phyloP scores from a whole-genome alignment of 441 rosid species.

The Dalechampia spathulata region DNA sequence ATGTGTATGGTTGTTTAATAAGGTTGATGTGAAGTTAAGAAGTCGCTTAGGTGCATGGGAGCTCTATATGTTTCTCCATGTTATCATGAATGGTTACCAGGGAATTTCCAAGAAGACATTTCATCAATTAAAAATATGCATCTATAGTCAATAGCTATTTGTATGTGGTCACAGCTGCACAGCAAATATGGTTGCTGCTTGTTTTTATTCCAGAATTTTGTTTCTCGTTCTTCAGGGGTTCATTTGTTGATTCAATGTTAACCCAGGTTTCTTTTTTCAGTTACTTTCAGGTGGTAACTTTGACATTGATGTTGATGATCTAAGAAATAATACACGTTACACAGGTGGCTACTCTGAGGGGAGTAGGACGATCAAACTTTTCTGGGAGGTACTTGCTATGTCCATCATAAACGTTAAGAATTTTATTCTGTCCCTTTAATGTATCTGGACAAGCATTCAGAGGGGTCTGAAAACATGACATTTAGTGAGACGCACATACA shows the following conservation, averaged over 20 bases:
- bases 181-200: background rate
- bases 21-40: too few relatives aligned
- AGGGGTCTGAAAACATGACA: background rate
- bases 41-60: too few relatives aligned
- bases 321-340: slow-evolving; percentile 73
- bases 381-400: slow-evolving; percentile 87
- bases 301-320: slow-evolving; percentile 90
- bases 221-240: slow-evolving; percentile 5
- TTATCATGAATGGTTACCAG: too few relatives aligned
- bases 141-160: too few relatives aligned
- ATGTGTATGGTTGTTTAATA: too few relatives aligned
- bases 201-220: slow-evolving; percentile 5
- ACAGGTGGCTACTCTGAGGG: slow-evolving; percentile 94
- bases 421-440: slow-evolving; percentile 8
- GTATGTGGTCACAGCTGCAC: background rate
- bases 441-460: too few relatives aligned
- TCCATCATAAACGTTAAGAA: slow-evolving; percentile 1
- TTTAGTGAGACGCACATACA: background rate
- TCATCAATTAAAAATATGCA: too few relatives aligned
- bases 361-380: slow-evolving; percentile 79
- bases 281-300: slow-evolving; percentile 96
- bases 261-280: slow-evolving; percentile 37
- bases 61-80: too few relatives aligned
- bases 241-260: slow-evolving; percentile 11
- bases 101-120: too few relatives aligned